Conservation (phyloP, 345 rosid species). For the Melastoma malabathricum region DNA sequence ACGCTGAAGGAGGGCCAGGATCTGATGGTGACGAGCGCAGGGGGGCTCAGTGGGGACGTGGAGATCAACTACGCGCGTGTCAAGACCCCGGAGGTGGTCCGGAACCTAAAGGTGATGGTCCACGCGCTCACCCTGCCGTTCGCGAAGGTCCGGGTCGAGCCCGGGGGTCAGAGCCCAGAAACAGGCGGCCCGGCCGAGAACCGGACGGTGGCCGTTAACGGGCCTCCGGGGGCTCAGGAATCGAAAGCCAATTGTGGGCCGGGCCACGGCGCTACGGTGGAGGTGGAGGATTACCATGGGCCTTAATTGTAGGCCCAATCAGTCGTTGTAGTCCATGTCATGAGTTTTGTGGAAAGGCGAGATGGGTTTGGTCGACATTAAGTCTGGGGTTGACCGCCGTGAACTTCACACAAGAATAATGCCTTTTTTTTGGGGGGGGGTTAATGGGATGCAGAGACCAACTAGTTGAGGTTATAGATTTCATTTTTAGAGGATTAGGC, state of each 20-base stretch:
- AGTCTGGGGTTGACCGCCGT: too few species aligned
- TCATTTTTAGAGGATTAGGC: too few species aligned
- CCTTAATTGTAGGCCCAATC: constrained; percentile 8
- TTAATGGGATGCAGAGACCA: too few species aligned
- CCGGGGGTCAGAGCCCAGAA: constrained; percentile 5
- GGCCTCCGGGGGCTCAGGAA: not conserved
- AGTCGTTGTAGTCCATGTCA: too few species aligned
- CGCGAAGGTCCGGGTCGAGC: constrained; percentile 22
- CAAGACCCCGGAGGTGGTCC: constrained; percentile 34
- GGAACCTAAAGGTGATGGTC: constrained; percentile 36
- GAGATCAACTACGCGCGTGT: constrained; percentile 47
- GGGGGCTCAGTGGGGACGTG: constrained; percentile 9
- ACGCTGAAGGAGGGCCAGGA: constrained; percentile 24
- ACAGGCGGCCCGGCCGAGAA: constrained; percentile 10
- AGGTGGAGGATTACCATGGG: constrained; percentile 28
- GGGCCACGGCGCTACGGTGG: not conserved
- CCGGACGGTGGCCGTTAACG: constrained; percentile 1
- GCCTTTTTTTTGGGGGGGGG: too few species aligned
- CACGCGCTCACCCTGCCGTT: constrained; percentile 45
- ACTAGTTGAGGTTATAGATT: too few species aligned
- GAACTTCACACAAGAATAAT: too few species aligned
- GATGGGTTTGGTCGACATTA: too few species aligned
- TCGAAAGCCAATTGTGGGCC: constrained; percentile 13
- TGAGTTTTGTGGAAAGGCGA: too few species aligned
- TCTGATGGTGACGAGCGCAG: constrained; percentile 24